Base-by-base conservation (phyloP, 148 eudicot species). In the Diospyros lotus region DNA sequence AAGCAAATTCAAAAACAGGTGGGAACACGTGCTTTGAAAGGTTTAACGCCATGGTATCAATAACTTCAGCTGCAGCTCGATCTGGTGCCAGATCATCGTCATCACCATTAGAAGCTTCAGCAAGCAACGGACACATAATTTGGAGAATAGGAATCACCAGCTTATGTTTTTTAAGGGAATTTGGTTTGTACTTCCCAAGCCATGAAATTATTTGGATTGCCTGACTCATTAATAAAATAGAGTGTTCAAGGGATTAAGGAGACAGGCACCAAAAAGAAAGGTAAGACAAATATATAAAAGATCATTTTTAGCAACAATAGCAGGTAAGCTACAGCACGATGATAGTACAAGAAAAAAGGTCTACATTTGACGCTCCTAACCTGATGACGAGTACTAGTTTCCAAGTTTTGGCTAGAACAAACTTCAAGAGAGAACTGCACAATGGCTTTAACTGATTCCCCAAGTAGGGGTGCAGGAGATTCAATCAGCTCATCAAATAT, bases 401-500 rank as follows among this genome's bases (percentile, higher is more conserved):
- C 97, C 83, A 94, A 75, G 79, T 79, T 92, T 80, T 85, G 83
- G 77, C 90, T 90, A 48, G 94, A 90, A 80, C 96, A 87, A 75
- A 94, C 96, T 86, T 94, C 97, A 76, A 94, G 98, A 80, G 98
- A 92, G 80, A 94, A 94, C 77, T 94, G 98, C 73, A 94, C 97
- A 78, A 94, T 90, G 75, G 97, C 83, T 85, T 90, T 94, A 50
- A 94, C 97, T 39, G 97, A 92, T 56, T 94, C 98, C 64, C 98
- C 98, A 61, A 92, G 92, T 73, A 94, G 97, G 65, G 98, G 98
- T 15, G 98, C 97, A 68, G 98, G 98, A 69, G 97, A 92, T 81
- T 94, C 98, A 73, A 94, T 94, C 80, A 94, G 84, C 86, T 94
- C 98, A 76, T 94, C 98, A 89, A 94, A 94, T 73, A 94, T 94